Evolutionary conservation across 768 basidiomycete species (phyloP).

Genomic region (Psilocybe cyanescens): DNA sequence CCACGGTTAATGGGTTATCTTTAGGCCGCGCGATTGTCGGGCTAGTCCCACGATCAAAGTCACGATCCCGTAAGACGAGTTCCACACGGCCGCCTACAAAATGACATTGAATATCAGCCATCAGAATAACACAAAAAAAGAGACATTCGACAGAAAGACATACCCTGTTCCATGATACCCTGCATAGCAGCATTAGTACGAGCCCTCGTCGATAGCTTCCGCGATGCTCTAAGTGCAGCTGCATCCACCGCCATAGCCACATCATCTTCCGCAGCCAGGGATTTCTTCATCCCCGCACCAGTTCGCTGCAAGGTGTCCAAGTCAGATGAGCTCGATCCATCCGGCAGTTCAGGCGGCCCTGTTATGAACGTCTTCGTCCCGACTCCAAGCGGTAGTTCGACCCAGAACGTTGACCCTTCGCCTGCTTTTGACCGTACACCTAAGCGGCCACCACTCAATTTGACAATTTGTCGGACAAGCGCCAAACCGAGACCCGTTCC

Average conservation of each 20-base stretch:
- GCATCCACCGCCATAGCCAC: conserved; percentile 32
- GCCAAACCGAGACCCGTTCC: conserved; percentile 79
- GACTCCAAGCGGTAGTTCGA: conserved; percentile 79
- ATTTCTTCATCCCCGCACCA: conserved; percentile 10
- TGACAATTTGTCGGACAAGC: conserved; percentile 79
- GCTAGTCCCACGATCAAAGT: neutral
- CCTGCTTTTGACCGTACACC: conserved; percentile 68
- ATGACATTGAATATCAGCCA: neutral
- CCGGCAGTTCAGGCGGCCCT: conserved; percentile 25
- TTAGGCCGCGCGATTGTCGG: neutral
- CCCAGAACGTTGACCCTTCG: conserved; percentile 88
- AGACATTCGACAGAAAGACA: conserved; percentile 6
- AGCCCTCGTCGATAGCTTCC: conserved; percentile 26
- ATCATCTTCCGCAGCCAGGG: conserved; percentile 15
- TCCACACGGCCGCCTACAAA: conserved; percentile 65
- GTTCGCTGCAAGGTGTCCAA: conserved; percentile 29
- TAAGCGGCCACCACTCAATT: conserved; percentile 71
- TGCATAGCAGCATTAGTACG: conserved; percentile 55
- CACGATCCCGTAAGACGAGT: conserved; percentile 45
- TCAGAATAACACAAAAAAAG: neutral
- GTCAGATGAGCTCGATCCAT: conserved; percentile 27
- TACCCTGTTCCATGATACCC: conserved; percentile 60
- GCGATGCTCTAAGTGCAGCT: conserved; percentile 24
- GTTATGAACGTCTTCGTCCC: conserved; percentile 52
- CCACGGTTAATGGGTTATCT: neutral